A percentile compares a stretch with the other conserved stretches of the same genome.
phyloP scores from a whole-genome alignment of 2,329 filamentous ascomycete genomes.

The Phyllosticta citriasiana region DNA sequence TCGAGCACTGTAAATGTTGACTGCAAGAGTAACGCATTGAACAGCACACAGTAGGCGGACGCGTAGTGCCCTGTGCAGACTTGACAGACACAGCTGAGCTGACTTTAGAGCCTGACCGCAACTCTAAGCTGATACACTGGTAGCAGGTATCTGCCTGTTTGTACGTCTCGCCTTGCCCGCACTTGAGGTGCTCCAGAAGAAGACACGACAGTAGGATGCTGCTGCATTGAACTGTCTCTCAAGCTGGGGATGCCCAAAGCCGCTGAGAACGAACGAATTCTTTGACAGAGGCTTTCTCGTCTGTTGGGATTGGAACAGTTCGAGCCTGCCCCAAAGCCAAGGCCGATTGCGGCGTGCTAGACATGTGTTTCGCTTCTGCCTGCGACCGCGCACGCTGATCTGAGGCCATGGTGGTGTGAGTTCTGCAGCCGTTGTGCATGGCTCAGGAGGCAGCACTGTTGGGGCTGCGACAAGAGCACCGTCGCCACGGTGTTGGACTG shows the following conservation, averaged over 20 bases:
- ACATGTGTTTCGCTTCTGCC: neutral
- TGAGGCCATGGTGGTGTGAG: neutral
- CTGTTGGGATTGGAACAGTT: neutral
- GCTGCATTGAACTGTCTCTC: neutral
- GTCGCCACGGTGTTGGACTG: neutral
- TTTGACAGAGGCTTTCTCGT: neutral
- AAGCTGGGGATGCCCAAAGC: neutral
- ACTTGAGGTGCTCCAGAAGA: neutral
- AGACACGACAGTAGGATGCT: neutral
- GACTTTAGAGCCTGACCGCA: neutral
- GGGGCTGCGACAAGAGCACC: neutral
- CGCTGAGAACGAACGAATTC: neutral
- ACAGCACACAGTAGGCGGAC: neutral
- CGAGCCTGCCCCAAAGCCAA: neutral
- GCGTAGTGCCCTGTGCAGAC: neutral
- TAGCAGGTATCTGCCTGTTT: neutral
- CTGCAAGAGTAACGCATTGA: neutral
- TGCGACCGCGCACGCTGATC: neutral
- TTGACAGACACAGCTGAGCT: neutral
- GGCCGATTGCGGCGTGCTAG: neutral
- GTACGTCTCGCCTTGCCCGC: neutral
- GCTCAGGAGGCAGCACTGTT: neutral
- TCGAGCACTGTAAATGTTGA: neutral
- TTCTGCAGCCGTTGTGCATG: neutral
- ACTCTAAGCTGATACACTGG: neutral